Conservation (phyloP, 371 early-diverging fungal species). For the Mucor saturninus region DNA sequence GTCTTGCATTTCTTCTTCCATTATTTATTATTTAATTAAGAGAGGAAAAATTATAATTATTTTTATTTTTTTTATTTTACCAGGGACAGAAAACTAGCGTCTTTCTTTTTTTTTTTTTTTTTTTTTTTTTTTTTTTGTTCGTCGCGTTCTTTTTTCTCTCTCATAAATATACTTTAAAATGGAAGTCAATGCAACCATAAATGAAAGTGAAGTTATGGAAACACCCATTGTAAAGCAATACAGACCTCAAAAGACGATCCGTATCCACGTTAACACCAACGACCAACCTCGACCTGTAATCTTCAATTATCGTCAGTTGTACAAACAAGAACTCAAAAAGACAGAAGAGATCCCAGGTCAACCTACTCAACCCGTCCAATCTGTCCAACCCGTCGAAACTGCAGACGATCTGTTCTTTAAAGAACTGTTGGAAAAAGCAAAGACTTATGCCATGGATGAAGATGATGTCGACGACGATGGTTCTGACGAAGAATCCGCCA, state of each 20-base stretch:
- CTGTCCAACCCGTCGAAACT: neutral
- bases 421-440: slow-evolving; percentile 24
- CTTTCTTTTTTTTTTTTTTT: neutral
- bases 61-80: neutral
- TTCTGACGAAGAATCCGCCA: slow-evolving; percentile 8
- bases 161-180: neutral
- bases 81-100: neutral
- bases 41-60: neutral
- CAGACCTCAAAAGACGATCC: slow-evolving; percentile 67
- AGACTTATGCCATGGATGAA: slow-evolving; percentile 20
- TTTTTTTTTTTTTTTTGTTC: neutral
- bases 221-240: neutral
- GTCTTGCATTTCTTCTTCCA: neutral
- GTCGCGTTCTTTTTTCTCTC: too few species aligned
- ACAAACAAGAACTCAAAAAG: slow-evolving; percentile 24
- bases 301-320: slow-evolving; percentile 27
- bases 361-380: neutral
- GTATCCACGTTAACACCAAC: slow-evolving; percentile 23
- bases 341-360: neutral
- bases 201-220: neutral
- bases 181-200: neutral
- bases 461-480: slow-evolving; percentile 19
- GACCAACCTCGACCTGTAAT: slow-evolving; percentile 23
- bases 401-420: slow-evolving; percentile 25
- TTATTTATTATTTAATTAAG: neutral